Percentiles rank a stretch among this genome's conserved stretches.
Evolutionary conservation across 2,329 filamentous ascomycete species (phyloP).

Genomic region (Fusarium nematophilum): DNA sequence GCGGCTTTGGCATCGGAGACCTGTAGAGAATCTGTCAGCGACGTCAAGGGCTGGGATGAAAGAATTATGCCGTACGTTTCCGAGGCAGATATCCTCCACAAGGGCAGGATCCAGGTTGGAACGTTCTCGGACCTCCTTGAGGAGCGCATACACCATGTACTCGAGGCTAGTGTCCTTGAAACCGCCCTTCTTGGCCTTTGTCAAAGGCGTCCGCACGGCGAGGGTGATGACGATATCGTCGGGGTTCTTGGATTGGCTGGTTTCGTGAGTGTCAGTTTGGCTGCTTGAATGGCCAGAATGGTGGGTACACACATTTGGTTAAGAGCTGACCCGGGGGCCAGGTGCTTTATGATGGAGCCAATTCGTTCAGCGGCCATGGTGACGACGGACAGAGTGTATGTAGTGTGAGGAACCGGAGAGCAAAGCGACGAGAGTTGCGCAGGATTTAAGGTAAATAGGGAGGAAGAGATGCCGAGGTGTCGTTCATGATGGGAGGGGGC

Average conservation of each 20-base stretch:
- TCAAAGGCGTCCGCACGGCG: constrained; percentile 87
- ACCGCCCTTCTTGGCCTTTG: constrained; percentile 90
- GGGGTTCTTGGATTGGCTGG: constrained; percentile 88
- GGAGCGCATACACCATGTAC: constrained; percentile 82
- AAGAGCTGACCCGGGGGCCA: constrained; percentile 78
- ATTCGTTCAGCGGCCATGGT: constrained; percentile 87
- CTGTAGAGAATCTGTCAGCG: constrained; percentile 53
- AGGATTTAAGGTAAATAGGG: constrained; percentile 27
- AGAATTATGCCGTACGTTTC: constrained; percentile 72
- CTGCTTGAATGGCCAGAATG: not conserved
- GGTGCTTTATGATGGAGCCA: constrained; percentile 86
- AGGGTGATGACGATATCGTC: constrained; percentile 98
- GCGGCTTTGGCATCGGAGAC: constrained; percentile 87
- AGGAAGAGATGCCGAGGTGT: constrained; percentile 33
- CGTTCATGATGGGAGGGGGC: constrained; percentile 36
- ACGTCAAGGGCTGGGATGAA: not conserved
- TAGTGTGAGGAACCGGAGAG: constrained; percentile 1
- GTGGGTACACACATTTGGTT: constrained; percentile 75
- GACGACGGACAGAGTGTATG: constrained; percentile 23
- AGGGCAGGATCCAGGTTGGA: constrained; percentile 82
- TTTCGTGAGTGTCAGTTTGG: constrained; percentile 7
- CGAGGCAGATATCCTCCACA: constrained; percentile 90
- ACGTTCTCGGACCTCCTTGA: constrained; percentile 79
- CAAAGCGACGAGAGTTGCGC: constrained; percentile 3
- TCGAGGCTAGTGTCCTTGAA: constrained; percentile 96